phyloP scores from a whole-genome alignment of 1,139 yeast species.

The Blastobotrys arbuscula region DNA sequence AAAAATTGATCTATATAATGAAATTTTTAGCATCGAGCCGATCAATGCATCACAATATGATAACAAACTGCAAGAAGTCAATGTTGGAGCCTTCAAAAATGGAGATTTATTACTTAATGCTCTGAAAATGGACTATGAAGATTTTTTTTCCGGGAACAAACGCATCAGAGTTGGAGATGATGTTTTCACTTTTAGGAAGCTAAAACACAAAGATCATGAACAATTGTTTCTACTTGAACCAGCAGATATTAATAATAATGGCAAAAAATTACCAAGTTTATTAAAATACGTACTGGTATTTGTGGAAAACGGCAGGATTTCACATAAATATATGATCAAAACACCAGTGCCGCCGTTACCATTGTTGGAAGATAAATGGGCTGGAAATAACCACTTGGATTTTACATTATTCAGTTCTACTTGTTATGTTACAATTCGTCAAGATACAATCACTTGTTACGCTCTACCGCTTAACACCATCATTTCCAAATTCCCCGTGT shows the following conservation, averaged over 20 bases:
- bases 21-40: neutral
- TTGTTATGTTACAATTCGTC: conserved; percentile 2
- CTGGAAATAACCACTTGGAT: neutral
- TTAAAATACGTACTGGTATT: conserved; percentile 2
- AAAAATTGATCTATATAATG: conserved; percentile 6
- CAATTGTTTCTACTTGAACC: conserved; percentile 5
- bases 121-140: conserved; percentile 1
- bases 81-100: conserved; percentile 7
- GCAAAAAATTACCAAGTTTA: neutral
- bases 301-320: neutral
- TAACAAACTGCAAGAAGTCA: neutral
- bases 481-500: neutral
- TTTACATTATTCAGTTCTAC: conserved; percentile 4
- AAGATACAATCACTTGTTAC: conserved; percentile 3
- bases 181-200: neutral
- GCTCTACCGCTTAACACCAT: neutral
- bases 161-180: neutral
- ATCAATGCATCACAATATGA: neutral
- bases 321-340: conserved; percentile 8
- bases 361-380: neutral
- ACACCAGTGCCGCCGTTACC: conserved; percentile 5
- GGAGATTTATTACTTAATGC: conserved; percentile 1
- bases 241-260: neutral
- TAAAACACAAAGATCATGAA: neutral
- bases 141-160: conserved; percentile 5